Evolutionary conservation across 202 grass and related monocot genomes (phyloP), one percentile per base, ranked within the genome.

Genomic region (Saccharum hybrid): DNA sequence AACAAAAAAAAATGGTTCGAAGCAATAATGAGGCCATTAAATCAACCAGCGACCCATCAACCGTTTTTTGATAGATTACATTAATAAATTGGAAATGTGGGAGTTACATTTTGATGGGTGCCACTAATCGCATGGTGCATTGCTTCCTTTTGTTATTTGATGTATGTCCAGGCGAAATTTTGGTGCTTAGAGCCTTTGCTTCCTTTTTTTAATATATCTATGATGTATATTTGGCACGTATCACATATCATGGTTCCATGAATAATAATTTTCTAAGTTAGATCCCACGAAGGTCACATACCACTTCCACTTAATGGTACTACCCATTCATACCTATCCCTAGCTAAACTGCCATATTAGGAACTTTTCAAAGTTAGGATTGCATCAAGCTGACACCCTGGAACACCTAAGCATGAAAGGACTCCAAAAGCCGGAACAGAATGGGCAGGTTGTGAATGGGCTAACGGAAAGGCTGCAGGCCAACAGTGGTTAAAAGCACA

Each of bases 151-250:
- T 74, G n/a, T 74, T 62, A 82, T 74, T 78, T 86, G 48, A 62
- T 67, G 40, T 63, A 73, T 73, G 67, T 16, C 51, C 40, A 86
- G 12, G 66, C 62, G 48, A 82, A 72, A 19, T 13, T 77, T 34
- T 49, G 41, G 22, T 86, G 69, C 3, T 72, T 74, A 23, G 8
- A 69, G 14, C 21, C 23, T 36, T 30, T 41, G 18, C 34, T 65
- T 85, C 16, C 11, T 26, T 67, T 67, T 34, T 60, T 59, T 48
- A 21, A 46, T 75, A 4, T n/a, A 78, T 36, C 48, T 64, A 75
- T 62, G 16, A 3, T 74, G 26, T 79, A 76, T 84, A 77, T 54
- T 85, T 81, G 38, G 28, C 65, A 57, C 46, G 72, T 66, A 84
- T 73, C 75, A 9, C 19, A 72, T 75, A 76, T 48, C 82, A 81